Evolutionary conservation across 2,329 filamentous ascomycete genomes (phyloP).

Genomic region (Capronia americana): DNA sequence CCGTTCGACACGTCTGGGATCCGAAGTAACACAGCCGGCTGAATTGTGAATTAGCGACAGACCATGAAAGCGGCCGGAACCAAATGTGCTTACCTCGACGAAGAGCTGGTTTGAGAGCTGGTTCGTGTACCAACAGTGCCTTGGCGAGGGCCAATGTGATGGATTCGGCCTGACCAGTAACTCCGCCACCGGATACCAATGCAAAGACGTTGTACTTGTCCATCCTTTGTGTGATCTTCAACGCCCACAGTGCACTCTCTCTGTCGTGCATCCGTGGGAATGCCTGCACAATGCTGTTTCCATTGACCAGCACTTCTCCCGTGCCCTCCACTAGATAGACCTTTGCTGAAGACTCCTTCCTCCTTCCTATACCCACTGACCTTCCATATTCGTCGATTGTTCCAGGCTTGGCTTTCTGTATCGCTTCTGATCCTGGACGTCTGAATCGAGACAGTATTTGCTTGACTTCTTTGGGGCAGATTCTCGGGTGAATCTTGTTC

Average conservation of each 20-base stretch:
- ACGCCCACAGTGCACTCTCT: slow-evolving; percentile 90
- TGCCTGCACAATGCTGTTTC: slow-evolving; percentile 78
- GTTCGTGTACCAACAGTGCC: slow-evolving; percentile 88
- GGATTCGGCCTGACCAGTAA: slow-evolving; percentile 94
- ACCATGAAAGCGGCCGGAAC: slow-evolving; percentile 10
- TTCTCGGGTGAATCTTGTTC: slow-evolving; percentile 80
- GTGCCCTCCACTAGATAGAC: slow-evolving; percentile 92
- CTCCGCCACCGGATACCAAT: slow-evolving; percentile 81
- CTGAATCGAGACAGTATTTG: slow-evolving; percentile 72
- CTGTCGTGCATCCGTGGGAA: slow-evolving; percentile 92
- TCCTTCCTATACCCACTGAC: slow-evolving; percentile 78
- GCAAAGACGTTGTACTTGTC: slow-evolving; percentile 99
- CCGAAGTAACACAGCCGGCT: slow-evolving; percentile 93
- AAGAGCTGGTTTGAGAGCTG: slow-evolving; percentile 83
- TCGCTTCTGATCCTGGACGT: slow-evolving; percentile 73
- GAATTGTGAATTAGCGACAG: slow-evolving; percentile 39
- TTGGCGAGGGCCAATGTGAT: slow-evolving; percentile 88
- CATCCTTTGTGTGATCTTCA: slow-evolving; percentile 79
- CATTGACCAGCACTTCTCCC: slow-evolving; percentile 88
- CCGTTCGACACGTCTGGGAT: slow-evolving; percentile 90
- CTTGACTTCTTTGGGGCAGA: slow-evolving; percentile 74
- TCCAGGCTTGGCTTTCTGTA: slow-evolving; percentile 67
- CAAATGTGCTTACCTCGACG: slow-evolving; percentile 75
- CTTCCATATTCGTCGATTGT: slow-evolving; percentile 78
- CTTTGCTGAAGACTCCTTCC: slow-evolving; percentile 84